phyloP scores from a whole-genome alignment of 2,329 filamentous ascomycete species.

The Ascosphaera apis region DNA sequence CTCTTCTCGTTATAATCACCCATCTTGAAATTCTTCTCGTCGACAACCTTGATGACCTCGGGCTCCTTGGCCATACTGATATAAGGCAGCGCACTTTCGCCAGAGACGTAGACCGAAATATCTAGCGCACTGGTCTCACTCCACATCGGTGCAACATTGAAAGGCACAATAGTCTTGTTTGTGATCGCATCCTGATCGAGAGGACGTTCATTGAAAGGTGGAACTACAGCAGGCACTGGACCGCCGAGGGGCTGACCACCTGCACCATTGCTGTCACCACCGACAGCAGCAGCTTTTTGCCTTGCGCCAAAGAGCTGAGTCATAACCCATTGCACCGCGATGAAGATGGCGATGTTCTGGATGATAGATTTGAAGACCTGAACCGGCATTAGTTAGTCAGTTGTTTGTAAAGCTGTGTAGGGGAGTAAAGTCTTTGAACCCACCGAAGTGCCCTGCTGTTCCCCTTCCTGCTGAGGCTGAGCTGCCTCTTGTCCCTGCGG shows the following conservation, averaged over 20 bases:
- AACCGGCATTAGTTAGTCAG: slow-evolving; percentile 6
- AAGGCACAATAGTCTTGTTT: slow-evolving; percentile 40
- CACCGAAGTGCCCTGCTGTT: slow-evolving; percentile 15
- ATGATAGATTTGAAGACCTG: slow-evolving; percentile 21
- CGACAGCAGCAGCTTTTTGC: slow-evolving; percentile 9
- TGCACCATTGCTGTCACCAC: slow-evolving; percentile 7
- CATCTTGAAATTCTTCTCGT: slow-evolving; percentile 59
- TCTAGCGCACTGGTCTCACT: slow-evolving; percentile 55
- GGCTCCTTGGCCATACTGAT: slow-evolving; percentile 38
- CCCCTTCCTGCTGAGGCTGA: not conserved
- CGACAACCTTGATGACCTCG: slow-evolving; percentile 40
- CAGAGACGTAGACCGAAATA: slow-evolving; percentile 63
- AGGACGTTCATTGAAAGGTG: slow-evolving; percentile 43
- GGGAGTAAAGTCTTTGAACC: slow-evolving; percentile 7
- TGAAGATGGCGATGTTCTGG: slow-evolving; percentile 36
- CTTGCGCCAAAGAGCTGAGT: slow-evolving; percentile 29
- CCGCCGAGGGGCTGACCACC: slow-evolving; percentile 3
- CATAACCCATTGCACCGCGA: slow-evolving; percentile 33
- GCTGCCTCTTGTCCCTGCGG: not conserved
- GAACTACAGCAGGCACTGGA: slow-evolving; percentile 19
- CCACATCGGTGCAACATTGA: slow-evolving; percentile 71
- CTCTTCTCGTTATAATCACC: slow-evolving; percentile 62
- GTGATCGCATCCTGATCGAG: slow-evolving; percentile 26
- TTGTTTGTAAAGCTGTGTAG: slow-evolving; percentile 2
- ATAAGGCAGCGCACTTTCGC: slow-evolving; percentile 40